Base-by-base conservation (phyloP, 2,329 filamentous ascomycete genomes). In the Dactylellina cionopaga region DNA sequence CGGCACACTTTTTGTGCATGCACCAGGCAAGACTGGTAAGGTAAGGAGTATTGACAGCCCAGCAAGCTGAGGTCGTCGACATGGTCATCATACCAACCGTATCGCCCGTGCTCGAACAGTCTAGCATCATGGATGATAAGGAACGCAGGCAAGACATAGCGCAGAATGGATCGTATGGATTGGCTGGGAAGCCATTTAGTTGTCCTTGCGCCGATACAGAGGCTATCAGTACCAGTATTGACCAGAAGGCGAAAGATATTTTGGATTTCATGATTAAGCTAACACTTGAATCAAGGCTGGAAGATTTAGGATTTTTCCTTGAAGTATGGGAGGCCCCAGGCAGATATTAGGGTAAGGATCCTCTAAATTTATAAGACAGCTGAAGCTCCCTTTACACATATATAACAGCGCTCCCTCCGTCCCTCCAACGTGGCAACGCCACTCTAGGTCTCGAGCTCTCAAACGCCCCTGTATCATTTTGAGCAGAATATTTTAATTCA, bases 1-100 rank as follows among this genome's bases (percentile, higher is more conserved):
- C 22, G 13, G 59, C 63, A 54, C 78, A 80, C 31, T 70, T 76
- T 10, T 47, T 55, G 17, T 75, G 60, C 43, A 80, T 74, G 55
- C 79, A 80, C 66, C 72, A 80, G 6, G 79, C 78, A 5, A 80
- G 51, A 11, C 77, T 76, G 27, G 62, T 75, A 1, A 79, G 74
- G 33, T 59, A 79, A 13, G 76, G 47, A 1, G 49, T 66, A 68
- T 78, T 73, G 2, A n/a, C 37, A 2, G 76, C 76, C 22, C 74
- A 65, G 58, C 77, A 78, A 0, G 24, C 27, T 13, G 70, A 69
- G 11, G 62, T 54, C 41, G 70, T 74, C 25, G 41, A 27, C 19
- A 54, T 56, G 15, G 47, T 69, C 63, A 74, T 44, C 51, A 56
- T 54, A 19, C 51, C 60, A 13, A 62, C 27, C 13, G 43, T 62